Conservation (phyloP, 2,329 filamentous ascomycete species). For the Aspergillus cejpii region DNA sequence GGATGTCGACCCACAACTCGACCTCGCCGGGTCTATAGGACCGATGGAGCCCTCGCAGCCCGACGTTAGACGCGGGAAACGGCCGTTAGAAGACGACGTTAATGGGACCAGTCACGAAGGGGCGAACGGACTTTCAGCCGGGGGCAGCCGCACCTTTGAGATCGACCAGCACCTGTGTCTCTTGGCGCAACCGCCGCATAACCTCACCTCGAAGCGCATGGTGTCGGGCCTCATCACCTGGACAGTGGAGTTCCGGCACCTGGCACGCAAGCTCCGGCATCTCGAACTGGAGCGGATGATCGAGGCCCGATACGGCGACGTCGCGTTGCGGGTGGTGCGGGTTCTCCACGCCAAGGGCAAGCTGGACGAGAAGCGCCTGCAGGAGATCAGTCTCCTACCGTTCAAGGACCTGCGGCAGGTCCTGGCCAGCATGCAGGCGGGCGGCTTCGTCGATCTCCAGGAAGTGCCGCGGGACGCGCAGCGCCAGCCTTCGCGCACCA, state of each 20-base stretch:
- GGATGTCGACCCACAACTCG: constrained; percentile 34
- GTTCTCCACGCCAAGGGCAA: constrained; percentile 83
- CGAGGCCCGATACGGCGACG: constrained; percentile 65
- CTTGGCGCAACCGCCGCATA: constrained; percentile 42
- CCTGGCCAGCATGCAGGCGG: constrained; percentile 77
- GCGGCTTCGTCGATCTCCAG: constrained; percentile 82
- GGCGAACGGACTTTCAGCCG: constrained; percentile 24
- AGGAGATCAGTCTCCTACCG: constrained; percentile 72
- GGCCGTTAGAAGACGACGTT: constrained; percentile 24
- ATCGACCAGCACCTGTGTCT: constrained; percentile 43
- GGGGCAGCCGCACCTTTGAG: constrained; percentile 27
- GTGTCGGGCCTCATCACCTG: constrained; percentile 61
- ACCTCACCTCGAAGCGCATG: constrained; percentile 32
- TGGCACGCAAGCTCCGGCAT: constrained; percentile 65
- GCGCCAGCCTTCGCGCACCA: constrained; percentile 71
- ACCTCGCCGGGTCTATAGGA: constrained; percentile 34
- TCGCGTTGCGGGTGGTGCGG: constrained; percentile 74
- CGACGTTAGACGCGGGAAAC: constrained; percentile 28
- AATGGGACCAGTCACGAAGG: constrained; percentile 48
- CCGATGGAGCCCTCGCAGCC: constrained; percentile 25
- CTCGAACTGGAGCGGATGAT: constrained; percentile 76
- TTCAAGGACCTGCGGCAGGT: constrained; percentile 78
- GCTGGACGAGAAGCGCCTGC: constrained; percentile 86
- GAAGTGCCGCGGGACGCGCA: constrained; percentile 86
- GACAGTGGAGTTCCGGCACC: constrained; percentile 72